phyloP scores from a whole-genome alignment of 2,329 filamentous ascomycete genomes.

The Diaporthe nobilis region DNA sequence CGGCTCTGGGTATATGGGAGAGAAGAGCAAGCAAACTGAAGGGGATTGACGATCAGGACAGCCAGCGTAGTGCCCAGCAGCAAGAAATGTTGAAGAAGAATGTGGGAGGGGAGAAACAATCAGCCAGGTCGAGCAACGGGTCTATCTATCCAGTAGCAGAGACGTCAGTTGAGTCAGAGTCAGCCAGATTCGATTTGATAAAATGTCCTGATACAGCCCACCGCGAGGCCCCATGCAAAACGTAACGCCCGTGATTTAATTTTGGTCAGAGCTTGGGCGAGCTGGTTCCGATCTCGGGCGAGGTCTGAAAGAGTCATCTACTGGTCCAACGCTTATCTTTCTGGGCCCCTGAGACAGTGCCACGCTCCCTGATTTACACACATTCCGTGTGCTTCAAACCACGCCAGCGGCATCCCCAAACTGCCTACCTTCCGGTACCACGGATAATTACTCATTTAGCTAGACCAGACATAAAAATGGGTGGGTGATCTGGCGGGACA shows the following conservation, averaged over 20 bases:
- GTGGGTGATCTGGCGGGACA: not conserved
- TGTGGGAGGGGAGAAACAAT: constrained; percentile 18
- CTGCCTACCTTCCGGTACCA: not conserved
- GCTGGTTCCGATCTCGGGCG: constrained; percentile 39
- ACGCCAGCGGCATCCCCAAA: constrained; percentile 5
- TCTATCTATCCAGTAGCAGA: constrained; percentile 30
- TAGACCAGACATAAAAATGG: not conserved
- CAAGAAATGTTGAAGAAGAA: constrained; percentile 16
- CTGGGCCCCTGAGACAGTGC: constrained; percentile 29
- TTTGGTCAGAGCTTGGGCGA: constrained; percentile 29
- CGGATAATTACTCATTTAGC: not conserved
- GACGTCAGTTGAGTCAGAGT: constrained; percentile 37
- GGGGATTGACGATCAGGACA: constrained; percentile 3
- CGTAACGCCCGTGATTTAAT: constrained; percentile 40
- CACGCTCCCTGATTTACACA: constrained; percentile 12
- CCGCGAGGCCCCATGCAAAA: constrained; percentile 28
- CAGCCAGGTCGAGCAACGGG: constrained; percentile 14
- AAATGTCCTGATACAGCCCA: constrained; percentile 27
- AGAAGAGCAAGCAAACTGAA: not conserved
- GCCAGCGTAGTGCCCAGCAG: constrained; percentile 21
- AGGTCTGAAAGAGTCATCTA: constrained; percentile 34
- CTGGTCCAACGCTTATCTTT: constrained; percentile 29
- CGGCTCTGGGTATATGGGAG: not conserved
- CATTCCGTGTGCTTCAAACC: constrained; percentile 24
- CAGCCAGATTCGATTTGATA: constrained; percentile 40